Percentiles rank a stretch among this genome's conserved stretches.
Conservation (phyloP, 2,329 filamentous ascomycete species). For the Phyllosticta paracitricarpa region DNA sequence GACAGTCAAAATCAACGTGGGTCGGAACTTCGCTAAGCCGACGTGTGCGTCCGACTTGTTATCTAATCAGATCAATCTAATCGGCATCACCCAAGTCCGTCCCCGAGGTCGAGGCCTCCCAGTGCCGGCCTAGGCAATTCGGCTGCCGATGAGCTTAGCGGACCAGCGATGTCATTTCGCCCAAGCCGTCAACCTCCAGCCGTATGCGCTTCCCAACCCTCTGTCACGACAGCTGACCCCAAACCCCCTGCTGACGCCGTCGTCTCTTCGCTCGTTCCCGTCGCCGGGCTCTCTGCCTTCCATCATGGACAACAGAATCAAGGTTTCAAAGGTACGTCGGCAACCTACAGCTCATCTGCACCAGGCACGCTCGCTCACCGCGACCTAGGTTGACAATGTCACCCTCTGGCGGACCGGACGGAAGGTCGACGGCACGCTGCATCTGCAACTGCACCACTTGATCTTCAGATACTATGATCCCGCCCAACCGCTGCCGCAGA, state of each 20-base stretch:
- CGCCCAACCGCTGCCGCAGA: constrained; percentile 23
- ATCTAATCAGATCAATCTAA: too few relatives aligned
- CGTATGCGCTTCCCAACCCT: neutral
- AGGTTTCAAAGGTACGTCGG: constrained; percentile 33
- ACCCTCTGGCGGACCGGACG: constrained; percentile 48
- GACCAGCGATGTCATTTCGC: neutral
- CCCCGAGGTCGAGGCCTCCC: neutral
- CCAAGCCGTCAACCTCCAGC: neutral
- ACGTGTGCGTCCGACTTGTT: too few relatives aligned
- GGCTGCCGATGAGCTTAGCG: neutral
- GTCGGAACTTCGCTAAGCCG: too few relatives aligned
- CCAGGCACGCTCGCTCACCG: constrained; percentile 6
- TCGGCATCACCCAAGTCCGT: neutral
- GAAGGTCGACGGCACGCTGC: constrained; percentile 49
- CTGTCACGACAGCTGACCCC: neutral
- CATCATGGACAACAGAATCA: constrained; percentile 35
- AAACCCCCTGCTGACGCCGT: neutral
- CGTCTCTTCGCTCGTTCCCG: neutral
- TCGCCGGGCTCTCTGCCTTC: constrained; percentile 5
- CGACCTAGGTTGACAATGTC: constrained; percentile 49
- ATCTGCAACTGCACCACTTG: constrained; percentile 53
- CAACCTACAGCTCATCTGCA: neutral
- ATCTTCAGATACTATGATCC: constrained; percentile 50
- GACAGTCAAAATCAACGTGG: neutral
- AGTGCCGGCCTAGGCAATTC: too few relatives aligned